Evolutionary conservation across 257 asterid species (phyloP).

Genomic region (Scutellaria galericulata): DNA sequence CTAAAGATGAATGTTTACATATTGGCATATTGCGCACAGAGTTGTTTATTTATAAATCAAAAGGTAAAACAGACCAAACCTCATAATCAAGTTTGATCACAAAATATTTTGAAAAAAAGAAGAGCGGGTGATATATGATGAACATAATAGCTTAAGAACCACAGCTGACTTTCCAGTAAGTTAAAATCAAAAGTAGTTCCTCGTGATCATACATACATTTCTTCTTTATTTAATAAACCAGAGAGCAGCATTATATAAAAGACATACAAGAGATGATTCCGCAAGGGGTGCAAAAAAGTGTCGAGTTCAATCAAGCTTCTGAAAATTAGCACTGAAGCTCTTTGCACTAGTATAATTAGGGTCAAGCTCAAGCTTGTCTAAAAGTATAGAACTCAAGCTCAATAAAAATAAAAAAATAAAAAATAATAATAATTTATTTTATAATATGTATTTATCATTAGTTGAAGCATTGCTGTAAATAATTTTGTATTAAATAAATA

Average conservation of each 20-base stretch:
- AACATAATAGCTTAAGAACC: not conserved
- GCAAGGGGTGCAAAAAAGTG: not conserved
- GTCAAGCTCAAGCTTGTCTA: not conserved
- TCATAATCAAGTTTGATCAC: constrained; percentile 3
- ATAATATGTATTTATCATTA: not conserved
- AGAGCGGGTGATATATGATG: constrained; percentile 1
- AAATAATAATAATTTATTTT: not conserved
- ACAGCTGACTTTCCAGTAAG: not conserved
- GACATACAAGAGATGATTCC: not conserved
- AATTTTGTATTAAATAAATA: not conserved
- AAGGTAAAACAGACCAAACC: not conserved
- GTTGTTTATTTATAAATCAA: not conserved
- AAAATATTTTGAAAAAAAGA: not conserved
- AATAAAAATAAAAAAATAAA: not conserved
- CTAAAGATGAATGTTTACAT: not conserved
- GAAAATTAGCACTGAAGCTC: not conserved
- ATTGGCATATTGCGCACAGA: not conserved
- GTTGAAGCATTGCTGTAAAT: not conserved
- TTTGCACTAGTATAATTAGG: not conserved
- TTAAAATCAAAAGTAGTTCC: not conserved
- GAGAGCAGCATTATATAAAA: not conserved
- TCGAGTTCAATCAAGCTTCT: not conserved
- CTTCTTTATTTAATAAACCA: not conserved
- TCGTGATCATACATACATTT: not conserved
- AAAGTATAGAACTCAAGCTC: not conserved